Percentiles rank a stretch among this genome's conserved stretches.
phyloP scores from a whole-genome alignment of 257 asterid genomes.

The Ballota nigra region DNA sequence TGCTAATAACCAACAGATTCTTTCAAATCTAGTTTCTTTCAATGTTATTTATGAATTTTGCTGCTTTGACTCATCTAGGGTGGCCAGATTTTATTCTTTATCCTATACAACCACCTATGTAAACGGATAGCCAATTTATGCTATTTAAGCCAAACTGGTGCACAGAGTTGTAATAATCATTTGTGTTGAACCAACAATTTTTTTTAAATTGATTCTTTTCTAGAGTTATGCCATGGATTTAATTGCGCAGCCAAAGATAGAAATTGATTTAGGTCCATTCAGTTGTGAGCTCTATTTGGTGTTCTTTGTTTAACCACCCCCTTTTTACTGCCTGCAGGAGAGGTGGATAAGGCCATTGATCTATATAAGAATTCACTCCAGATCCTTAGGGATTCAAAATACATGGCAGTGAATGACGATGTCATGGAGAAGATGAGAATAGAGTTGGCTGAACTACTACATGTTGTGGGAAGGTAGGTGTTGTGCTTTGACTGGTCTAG shows the following conservation, averaged over 20 bases:
- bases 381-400: slow-evolving; percentile 46
- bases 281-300: not conserved
- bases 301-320: not conserved
- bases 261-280: not conserved
- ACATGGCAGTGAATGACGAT: slow-evolving; percentile 48
- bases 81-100: not conserved
- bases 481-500: too few species aligned
- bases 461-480: slow-evolving; percentile 76
- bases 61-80: slow-evolving; percentile 3
- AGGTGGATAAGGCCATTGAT: slow-evolving; percentile 67
- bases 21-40: not conserved
- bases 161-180: too few species aligned
- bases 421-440: slow-evolving; percentile 74
- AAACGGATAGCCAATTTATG: too few species aligned
- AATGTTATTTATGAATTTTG: not conserved
- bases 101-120: too few species aligned
- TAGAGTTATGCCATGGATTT: slow-evolving; percentile 9
- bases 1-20: not conserved
- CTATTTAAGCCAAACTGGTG: too few species aligned
- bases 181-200: too few species aligned
- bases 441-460: slow-evolving; percentile 92
- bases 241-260: slow-evolving; percentile 5
- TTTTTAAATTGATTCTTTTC: not conserved
- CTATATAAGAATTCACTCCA: slow-evolving; percentile 61
- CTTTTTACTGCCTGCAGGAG: slow-evolving; percentile 42